phyloP scores from a whole-genome alignment of 2,329 filamentous ascomycete genomes.

The Aspergillus ochraceoroseus region DNA sequence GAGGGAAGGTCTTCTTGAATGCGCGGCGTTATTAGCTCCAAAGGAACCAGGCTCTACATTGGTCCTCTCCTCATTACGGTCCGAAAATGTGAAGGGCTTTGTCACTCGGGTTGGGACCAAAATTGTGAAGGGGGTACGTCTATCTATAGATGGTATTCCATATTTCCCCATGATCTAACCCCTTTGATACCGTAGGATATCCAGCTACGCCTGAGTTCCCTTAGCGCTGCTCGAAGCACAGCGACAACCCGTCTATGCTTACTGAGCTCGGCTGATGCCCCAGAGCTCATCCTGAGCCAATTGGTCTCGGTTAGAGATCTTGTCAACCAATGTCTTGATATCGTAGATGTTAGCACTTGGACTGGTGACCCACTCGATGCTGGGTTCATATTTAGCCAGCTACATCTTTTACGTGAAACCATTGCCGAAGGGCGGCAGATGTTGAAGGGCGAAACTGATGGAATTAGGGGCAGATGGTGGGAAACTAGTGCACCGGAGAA shows the following conservation, averaged over 20 bases:
- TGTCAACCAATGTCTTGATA: conserved; percentile 76
- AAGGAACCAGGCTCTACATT: conserved; percentile 82
- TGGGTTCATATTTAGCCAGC: conserved; percentile 55
- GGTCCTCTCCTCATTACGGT: conserved; percentile 78
- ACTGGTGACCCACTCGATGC: conserved; percentile 61
- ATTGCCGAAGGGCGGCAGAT: conserved; percentile 57
- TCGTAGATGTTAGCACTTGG: conserved; percentile 71
- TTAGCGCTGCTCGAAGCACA: conserved; percentile 50
- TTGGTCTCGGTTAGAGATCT: conserved; percentile 68
- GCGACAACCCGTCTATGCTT: conserved; percentile 50
- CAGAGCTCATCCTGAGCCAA: conserved; percentile 61
- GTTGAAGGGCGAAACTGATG: conserved; percentile 52
- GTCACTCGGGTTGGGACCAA: conserved; percentile 86
- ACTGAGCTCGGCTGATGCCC: conserved; percentile 51
- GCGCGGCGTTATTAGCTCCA: conserved; percentile 78
- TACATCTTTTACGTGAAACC: conserved; percentile 56
- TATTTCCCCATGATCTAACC: too few relatives aligned
- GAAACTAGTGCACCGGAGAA: conserved; percentile 53
- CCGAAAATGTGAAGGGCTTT: conserved; percentile 86
- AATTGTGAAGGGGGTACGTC: conserved; percentile 78
- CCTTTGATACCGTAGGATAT: conserved; percentile 54
- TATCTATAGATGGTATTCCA: neutral
- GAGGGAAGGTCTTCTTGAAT: conserved; percentile 75
- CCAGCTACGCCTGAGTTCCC: conserved; percentile 62
- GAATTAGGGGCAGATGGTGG: conserved; percentile 52